Evolutionary conservation across 345 rosid genomes (phyloP).

Genomic region (Acer yangbiense): DNA sequence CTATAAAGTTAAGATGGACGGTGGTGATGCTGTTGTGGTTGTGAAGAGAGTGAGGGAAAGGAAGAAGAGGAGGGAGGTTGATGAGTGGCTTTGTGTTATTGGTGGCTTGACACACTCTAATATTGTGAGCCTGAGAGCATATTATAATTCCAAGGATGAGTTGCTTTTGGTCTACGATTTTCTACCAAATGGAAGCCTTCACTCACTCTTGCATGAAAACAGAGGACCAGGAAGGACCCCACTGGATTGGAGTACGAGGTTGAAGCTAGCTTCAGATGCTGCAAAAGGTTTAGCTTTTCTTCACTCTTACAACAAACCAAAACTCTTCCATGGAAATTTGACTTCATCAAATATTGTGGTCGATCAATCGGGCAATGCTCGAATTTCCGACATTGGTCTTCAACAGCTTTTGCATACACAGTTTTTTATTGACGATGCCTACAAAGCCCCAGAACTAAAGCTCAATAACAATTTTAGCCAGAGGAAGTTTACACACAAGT

Average conservation of each 20-base stretch:
- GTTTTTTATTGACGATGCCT: slow-evolving; percentile 12
- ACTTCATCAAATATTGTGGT: slow-evolving; percentile 42
- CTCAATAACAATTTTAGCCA: slow-evolving; percentile 14
- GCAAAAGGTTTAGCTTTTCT: slow-evolving; percentile 46
- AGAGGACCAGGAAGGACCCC: slow-evolving; percentile 51
- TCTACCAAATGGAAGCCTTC: slow-evolving; percentile 42
- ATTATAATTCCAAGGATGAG: slow-evolving; percentile 34
- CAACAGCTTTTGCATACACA: slow-evolving; percentile 34
- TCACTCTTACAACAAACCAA: slow-evolving; percentile 32
- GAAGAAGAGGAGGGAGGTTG: slow-evolving; percentile 35
- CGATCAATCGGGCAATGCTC: slow-evolving; percentile 32
- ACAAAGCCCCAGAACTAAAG: slow-evolving; percentile 38
- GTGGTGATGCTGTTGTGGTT: slow-evolving; percentile 35
- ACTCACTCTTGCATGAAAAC: slow-evolving; percentile 40
- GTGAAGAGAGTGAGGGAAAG: slow-evolving; percentile 48
- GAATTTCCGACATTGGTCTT: slow-evolving; percentile 40
- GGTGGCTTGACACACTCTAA: slow-evolving; percentile 43
- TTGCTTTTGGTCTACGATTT: slow-evolving; percentile 46
- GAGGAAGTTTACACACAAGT: slow-evolving; percentile 30
- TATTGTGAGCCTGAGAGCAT: slow-evolving; percentile 45
- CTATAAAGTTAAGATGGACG: slow-evolving; percentile 42
- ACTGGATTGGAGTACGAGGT: slow-evolving; percentile 38
- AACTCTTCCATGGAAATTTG: slow-evolving; percentile 44
- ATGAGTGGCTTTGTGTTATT: slow-evolving; percentile 30
- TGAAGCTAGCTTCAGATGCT: slow-evolving; percentile 42